Evolutionary conservation across 2,329 filamentous ascomycete genomes (phyloP), one percentile per base, ranked within the genome.

Genomic region (Monosporascus sp.): DNA sequence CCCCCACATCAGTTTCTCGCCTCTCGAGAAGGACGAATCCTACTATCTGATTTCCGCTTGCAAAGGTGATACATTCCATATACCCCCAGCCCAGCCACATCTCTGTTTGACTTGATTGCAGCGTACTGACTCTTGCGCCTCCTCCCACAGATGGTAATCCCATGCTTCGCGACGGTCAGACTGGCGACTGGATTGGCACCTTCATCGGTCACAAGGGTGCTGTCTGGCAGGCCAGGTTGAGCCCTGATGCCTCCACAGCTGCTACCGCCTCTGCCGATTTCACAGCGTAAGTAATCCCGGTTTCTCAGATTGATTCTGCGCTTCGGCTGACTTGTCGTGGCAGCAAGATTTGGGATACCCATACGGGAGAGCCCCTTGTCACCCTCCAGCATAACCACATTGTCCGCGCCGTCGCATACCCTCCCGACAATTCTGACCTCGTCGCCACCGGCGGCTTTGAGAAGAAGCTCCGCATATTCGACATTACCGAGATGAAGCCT

Each of bases 201-300:
- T 97, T 97, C 69, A 87, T 99, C 65, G 94, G 94, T 41, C 94
- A 99, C 77, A 97, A 99, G 75, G 94, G 94, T 58, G 94, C 94
- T 38, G 93, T 97, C 56, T 99, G 94, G 91, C 92, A 97, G 75
- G 90, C 92, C 51, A 85, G 92, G 63, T 80, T 99, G 37, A 96
- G 91, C 51, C 86, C 90, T 20, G 91, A 97, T 73, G 90, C 91
- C 43, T 85, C 84, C 26, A 86, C 91, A 48, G 93, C 94, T 53
- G 94, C 92, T 9, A 97, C 95, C 36, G 94, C 90, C 47, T 95
- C 92, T 49, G 94, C 94, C 49, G 94, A 99, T 71, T 99, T 99
- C 71, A 94, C 91, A 53, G 91, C 91, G 88, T 92, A 79, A 67
- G 86, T 75, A 49, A 34, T 31, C 27, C 52, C n/a, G 46, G 24